A percentile compares a stretch with the other conserved stretches of the same genome.
Conservation (phyloP, 78 protist species). For the Dictyostelium purpureum region DNA sequence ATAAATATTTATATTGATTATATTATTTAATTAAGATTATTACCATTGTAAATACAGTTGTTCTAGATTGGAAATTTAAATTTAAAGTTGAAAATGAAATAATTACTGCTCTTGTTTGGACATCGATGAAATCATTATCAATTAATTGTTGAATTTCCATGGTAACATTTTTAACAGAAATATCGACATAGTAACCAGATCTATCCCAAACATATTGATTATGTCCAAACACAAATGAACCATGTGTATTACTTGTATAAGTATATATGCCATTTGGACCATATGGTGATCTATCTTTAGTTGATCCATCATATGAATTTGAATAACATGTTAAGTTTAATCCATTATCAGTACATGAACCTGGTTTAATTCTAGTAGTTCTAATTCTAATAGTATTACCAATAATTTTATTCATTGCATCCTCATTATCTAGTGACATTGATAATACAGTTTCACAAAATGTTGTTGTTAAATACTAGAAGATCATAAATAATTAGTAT, state of each 20-base stretch:
- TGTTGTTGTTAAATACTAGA: constrained; percentile 17
- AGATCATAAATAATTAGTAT: too few species aligned
- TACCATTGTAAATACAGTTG: constrained; percentile 25
- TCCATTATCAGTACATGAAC: constrained; percentile 16
- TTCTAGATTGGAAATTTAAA: constrained; percentile 45
- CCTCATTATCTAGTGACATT: constrained; percentile 11
- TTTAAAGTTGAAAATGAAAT: constrained; percentile 34
- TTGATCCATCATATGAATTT: background rate
- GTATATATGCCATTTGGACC: background rate
- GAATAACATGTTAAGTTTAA: constrained; percentile 29
- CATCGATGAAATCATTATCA: constrained; percentile 29
- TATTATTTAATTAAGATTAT: too few species aligned
- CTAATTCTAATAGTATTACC: constrained; percentile 34
- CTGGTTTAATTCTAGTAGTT: constrained; percentile 11
- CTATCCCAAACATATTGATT: constrained; percentile 58
- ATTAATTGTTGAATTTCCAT: background rate
- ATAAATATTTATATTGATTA: background rate
- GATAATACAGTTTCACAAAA: background rate
- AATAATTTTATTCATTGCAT: constrained; percentile 46
- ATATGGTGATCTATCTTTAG: constrained; percentile 13
- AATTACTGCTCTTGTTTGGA: constrained; percentile 52
- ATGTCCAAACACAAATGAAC: constrained; percentile 43
- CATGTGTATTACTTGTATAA: constrained; percentile 1
- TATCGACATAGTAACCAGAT: constrained; percentile 42
- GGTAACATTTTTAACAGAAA: background rate